These are phyloP conservation scores for Neoboletus magnificus DNA, from an alignment of 768 basidiomycete genomes.

Conservation along the genomic window DNA sequence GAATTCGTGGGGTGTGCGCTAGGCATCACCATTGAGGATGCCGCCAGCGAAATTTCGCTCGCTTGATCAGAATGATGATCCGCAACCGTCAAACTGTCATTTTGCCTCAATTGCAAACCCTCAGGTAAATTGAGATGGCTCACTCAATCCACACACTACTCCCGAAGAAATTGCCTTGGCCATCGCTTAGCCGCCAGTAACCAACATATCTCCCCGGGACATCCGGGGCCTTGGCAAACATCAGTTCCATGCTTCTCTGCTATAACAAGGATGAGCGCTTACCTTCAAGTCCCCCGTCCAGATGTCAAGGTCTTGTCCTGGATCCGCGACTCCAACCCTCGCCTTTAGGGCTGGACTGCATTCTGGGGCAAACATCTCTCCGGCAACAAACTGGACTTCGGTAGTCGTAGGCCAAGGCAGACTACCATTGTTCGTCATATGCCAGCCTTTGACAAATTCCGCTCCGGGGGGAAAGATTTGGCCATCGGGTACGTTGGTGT, in stretches of 20 bases:
- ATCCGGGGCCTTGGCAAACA: slow-evolving; percentile 59
- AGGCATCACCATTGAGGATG: slow-evolving; percentile 70
- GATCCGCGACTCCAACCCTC: slow-evolving; percentile 52
- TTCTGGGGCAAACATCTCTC: slow-evolving; percentile 52
- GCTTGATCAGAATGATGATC: slow-evolving; percentile 42
- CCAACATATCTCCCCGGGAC: slow-evolving; percentile 66
- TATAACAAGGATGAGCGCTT: slow-evolving; percentile 10
- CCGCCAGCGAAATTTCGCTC: slow-evolving; percentile 52
- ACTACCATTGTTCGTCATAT: slow-evolving; percentile 62
- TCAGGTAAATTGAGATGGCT: slow-evolving; percentile 27
- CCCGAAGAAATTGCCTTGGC: slow-evolving; percentile 56
- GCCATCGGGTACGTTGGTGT: slow-evolving; percentile 72
- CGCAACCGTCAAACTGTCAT: slow-evolving; percentile 60
- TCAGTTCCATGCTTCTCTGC: slow-evolving; percentile 1
- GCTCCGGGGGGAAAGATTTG: slow-evolving; percentile 79
- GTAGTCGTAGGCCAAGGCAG: slow-evolving; percentile 67
- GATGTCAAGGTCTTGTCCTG: slow-evolving; percentile 59
- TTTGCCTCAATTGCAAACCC: slow-evolving; percentile 2
- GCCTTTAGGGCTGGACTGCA: slow-evolving; percentile 31
- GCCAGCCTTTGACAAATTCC: slow-evolving; percentile 84
- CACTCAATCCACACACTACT: slow-evolving; percentile 78
- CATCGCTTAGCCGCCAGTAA: slow-evolving; percentile 72
- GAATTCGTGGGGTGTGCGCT: slow-evolving; percentile 26
- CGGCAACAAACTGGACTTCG: slow-evolving; percentile 67
- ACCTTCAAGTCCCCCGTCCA: slow-evolving; percentile 77